Conservation (phyloP, 1,284 basidiomycete species). For the Malassezia arunalokei region DNA sequence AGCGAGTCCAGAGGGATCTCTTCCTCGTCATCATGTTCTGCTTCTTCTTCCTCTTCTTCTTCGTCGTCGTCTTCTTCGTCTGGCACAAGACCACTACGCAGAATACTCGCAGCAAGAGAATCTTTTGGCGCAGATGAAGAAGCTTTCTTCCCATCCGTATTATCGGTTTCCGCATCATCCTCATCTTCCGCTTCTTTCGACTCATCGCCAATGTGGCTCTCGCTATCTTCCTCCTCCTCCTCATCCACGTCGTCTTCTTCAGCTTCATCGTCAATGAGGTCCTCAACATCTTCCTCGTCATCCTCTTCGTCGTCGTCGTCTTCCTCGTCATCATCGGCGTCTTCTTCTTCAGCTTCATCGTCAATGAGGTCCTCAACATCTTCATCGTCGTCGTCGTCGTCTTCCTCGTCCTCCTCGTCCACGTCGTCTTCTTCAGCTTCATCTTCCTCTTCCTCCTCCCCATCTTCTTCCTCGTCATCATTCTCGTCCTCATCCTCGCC, state of each 20-base stretch:
- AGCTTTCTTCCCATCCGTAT: constrained; percentile 12
- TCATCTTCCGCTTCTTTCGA: constrained; percentile 14
- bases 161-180: constrained; percentile 5
- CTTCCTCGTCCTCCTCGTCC: constrained; percentile 28
- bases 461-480: constrained; percentile 15
- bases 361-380: constrained; percentile 26
- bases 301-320: constrained; percentile 33
- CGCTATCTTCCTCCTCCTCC: not conserved
- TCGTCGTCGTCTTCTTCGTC: constrained; percentile 23
- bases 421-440: constrained; percentile 28
- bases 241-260: constrained; percentile 15
- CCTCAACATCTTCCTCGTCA: constrained; percentile 16
- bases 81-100: constrained; percentile 32
- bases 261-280: constrained; percentile 11
- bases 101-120: constrained; percentile 37
- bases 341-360: constrained; percentile 21
- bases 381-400: constrained; percentile 24
- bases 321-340: constrained; percentile 13
- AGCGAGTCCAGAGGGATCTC: constrained; percentile 27
- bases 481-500: constrained; percentile 15
- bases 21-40: constrained; percentile 19
- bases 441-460: constrained; percentile 12
- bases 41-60: constrained; percentile 25
- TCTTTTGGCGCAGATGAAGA: constrained; percentile 27
- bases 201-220: not conserved